Conservation (phyloP, 805 yeast genomes). For the Nakazawaea ishiwadae region DNA sequence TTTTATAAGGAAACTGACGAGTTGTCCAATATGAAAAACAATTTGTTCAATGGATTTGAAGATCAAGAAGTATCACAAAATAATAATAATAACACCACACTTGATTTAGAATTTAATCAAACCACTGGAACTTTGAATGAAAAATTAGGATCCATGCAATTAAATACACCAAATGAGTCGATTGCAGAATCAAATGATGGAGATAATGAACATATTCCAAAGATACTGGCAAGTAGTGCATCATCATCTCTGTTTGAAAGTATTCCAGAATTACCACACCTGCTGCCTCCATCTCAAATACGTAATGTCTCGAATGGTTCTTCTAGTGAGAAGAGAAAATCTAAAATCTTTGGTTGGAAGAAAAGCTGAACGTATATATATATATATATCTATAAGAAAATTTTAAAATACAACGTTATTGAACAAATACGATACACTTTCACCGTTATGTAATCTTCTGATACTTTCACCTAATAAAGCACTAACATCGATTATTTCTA, state of each 20-base stretch:
- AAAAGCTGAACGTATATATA: too few relatives aligned
- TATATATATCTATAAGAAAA: too few relatives aligned
- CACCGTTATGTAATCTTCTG: conserved; percentile 94
- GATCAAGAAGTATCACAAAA: conserved; percentile 14
- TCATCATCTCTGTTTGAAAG: background rate
- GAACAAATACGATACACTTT: conserved; percentile 84
- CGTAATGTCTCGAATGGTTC: background rate
- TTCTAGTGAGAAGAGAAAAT: conserved; percentile 1
- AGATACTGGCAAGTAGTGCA: background rate
- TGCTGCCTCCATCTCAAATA: background rate
- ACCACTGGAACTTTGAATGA: conserved; percentile 9
- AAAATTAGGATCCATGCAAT: background rate
- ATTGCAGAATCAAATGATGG: conserved; percentile 1
- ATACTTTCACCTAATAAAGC: conserved; percentile 91
- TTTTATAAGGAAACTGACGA: conserved; percentile 50
- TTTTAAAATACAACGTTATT: conserved; percentile 51
- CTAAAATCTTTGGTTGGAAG: conserved; percentile 11
- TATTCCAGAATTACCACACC: background rate
- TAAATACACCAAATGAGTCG: conserved; percentile 1
- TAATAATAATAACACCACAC: background rate
- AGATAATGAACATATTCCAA: background rate
- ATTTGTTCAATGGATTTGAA: conserved; percentile 24
- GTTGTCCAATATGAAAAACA: conserved; percentile 23
- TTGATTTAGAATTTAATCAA: conserved; percentile 9
- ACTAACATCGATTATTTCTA: conserved; percentile 80